These are phyloP conservation scores for Cicer cuneatum DNA, from an alignment of 306 rosid species.

Conservation along the genomic window DNA sequence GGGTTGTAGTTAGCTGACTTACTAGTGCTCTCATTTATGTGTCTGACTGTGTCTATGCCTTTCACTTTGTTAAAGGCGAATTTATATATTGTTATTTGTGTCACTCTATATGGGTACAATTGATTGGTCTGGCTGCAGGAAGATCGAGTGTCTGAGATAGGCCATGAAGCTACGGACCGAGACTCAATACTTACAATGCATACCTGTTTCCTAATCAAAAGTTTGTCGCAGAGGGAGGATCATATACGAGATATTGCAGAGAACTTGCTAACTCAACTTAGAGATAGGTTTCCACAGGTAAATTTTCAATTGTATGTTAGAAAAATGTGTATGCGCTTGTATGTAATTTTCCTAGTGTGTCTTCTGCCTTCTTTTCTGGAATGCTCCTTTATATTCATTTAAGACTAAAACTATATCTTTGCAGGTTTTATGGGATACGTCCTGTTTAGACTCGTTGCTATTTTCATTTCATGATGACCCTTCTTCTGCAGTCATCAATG, in stretches of 20 bases:
- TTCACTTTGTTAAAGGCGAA: conserved; percentile 19
- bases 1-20: conserved; percentile 14
- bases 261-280: conserved; percentile 83
- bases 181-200: conserved; percentile 82
- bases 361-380: conserved; percentile 23
- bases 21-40: conserved; percentile 9
- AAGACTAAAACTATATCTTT: conserved; percentile 46
- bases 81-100: conserved; percentile 30
- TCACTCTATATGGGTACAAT: conserved; percentile 39
- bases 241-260: conserved; percentile 81
- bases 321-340: not conserved
- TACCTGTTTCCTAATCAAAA: conserved; percentile 81
- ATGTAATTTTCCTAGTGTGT: conserved; percentile 16
- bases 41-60: not conserved
- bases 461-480: conserved; percentile 88
- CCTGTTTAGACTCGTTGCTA: conserved; percentile 81
- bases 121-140: conserved; percentile 72
- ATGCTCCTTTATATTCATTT: conserved; percentile 42
- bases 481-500: conserved; percentile 74
- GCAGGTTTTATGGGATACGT: conserved; percentile 96
- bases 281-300: conserved; percentile 97
- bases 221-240: conserved; percentile 92
- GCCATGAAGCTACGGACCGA: conserved; percentile 77
- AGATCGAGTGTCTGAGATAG: conserved; percentile 86
- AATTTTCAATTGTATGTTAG: conserved; percentile 16